These are phyloP conservation scores for Apiospora marii DNA, from an alignment of 2,329 filamentous ascomycete species.

Conservation along the genomic window DNA sequence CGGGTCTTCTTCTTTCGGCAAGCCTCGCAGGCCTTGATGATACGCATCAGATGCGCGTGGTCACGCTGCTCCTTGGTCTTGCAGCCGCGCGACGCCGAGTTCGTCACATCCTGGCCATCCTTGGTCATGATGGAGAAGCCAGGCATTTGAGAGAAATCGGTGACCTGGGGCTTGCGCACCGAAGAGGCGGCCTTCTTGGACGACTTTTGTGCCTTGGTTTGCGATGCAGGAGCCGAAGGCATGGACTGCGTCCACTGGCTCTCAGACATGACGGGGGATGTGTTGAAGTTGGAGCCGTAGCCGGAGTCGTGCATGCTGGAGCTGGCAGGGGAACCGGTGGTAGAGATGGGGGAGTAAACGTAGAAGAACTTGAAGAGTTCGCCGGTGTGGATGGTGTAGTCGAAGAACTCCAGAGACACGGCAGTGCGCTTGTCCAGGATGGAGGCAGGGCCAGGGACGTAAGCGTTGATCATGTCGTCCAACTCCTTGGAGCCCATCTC, in stretches of 20 bases:
- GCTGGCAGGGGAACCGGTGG: constrained; percentile 53
- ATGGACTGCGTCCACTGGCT: constrained; percentile 53
- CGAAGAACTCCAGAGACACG: constrained; percentile 67
- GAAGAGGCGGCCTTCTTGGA: constrained; percentile 40
- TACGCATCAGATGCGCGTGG: constrained; percentile 71
- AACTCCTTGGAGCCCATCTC: constrained; percentile 68
- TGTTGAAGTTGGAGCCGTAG: constrained; percentile 55
- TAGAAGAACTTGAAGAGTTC: constrained; percentile 69
- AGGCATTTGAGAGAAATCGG: constrained; percentile 62
- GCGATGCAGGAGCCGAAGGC: constrained; percentile 40
- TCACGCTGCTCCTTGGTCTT: constrained; percentile 75
- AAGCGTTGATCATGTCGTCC: constrained; percentile 65
- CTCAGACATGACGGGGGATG: constrained; percentile 59
- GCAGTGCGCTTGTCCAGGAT: constrained; percentile 66
- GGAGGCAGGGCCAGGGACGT: constrained; percentile 60
- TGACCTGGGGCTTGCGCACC: constrained; percentile 31
- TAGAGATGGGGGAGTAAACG: constrained; percentile 51
- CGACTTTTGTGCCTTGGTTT: constrained; percentile 38
- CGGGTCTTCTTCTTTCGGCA: constrained; percentile 71
- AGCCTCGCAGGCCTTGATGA: constrained; percentile 71
- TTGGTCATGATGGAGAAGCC: constrained; percentile 74
- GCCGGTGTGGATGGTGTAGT: constrained; percentile 60
- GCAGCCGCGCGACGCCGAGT: constrained; percentile 66
- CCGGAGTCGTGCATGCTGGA: constrained; percentile 55
- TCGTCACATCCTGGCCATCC: constrained; percentile 69